These are phyloP conservation scores for Aspergillus mulundensis DNA, from an alignment of 495 filamentous ascomycete genomes.

Conservation along the genomic window DNA sequence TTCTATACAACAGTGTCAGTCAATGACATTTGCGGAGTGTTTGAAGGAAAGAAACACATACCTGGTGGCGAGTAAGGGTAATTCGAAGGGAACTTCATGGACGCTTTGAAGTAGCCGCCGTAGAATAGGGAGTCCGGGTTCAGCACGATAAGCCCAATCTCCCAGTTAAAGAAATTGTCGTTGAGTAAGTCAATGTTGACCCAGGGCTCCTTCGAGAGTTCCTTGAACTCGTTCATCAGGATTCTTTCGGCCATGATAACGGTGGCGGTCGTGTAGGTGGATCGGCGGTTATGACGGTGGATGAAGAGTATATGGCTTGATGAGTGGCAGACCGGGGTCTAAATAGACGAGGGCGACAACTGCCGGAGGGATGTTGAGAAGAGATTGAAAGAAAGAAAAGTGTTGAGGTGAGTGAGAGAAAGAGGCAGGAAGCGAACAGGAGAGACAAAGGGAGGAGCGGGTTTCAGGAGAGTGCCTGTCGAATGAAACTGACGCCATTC, in stretches of 20 bases:
- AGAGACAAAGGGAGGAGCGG: background rate
- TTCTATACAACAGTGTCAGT: constrained; percentile 31
- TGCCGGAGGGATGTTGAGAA: background rate
- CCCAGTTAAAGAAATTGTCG: constrained; percentile 80
- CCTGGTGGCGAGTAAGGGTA: constrained; percentile 88
- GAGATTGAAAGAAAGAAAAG: background rate
- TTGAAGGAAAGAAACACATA: constrained; percentile 20
- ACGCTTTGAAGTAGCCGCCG: constrained; percentile 86
- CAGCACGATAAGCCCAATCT: constrained; percentile 81
- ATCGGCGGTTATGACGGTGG: too few relatives aligned
- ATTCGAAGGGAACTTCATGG: constrained; percentile 81
- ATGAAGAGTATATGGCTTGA: background rate
- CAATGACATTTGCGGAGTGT: background rate
- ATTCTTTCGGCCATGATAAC: constrained; percentile 66
- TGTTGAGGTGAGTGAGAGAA: background rate
- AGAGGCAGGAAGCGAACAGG: background rate
- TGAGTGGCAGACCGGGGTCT: background rate
- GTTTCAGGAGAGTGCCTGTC: background rate
- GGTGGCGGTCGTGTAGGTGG: background rate
- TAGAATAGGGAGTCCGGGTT: constrained; percentile 90
- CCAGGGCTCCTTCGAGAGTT: constrained; percentile 84
- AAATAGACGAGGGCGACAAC: background rate
- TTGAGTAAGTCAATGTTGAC: constrained; percentile 80
- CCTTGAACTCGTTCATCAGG: constrained; percentile 85
- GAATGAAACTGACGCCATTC: constrained; percentile 1